phyloP scores from a whole-genome alignment of 306 rosid species.

The Vicia faba region DNA sequence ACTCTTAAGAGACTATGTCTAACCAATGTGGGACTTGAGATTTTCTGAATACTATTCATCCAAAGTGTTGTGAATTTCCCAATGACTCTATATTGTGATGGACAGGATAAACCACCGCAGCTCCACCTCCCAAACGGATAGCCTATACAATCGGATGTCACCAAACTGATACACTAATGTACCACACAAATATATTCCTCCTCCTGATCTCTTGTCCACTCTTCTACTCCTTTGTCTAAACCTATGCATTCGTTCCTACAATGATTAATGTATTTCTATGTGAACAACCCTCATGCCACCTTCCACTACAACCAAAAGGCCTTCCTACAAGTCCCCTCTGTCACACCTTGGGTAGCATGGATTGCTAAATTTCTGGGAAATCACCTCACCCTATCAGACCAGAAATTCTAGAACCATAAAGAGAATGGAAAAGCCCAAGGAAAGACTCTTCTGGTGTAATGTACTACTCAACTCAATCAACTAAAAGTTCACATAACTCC shows the following conservation, averaged over 20 bases:
- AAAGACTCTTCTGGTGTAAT: not conserved
- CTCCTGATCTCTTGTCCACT: not conserved
- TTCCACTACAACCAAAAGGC: not conserved
- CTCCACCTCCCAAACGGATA: not conserved
- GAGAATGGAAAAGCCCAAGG: not conserved
- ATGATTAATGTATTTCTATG: not conserved
- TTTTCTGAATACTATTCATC: not conserved
- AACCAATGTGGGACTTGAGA: too few relatives aligned
- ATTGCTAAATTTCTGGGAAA: not conserved
- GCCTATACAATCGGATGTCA: too few relatives aligned
- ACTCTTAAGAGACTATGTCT: too few relatives aligned
- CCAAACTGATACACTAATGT: not conserved
- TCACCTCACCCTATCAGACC: not conserved
- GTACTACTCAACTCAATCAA: not conserved
- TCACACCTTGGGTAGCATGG: not conserved
- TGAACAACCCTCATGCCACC: not conserved
- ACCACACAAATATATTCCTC: not conserved
- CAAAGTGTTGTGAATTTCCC: not conserved
- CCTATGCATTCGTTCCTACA: constrained; percentile 1
- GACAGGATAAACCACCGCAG: not conserved
- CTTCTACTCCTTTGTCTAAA: not conserved
- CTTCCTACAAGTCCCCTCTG: not conserved
- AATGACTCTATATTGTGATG: not conserved
- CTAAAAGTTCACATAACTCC: not conserved
- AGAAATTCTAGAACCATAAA: not conserved